Evolutionary conservation across 306 rosid species (phyloP).

Genomic region (Corylus avellana): DNA sequence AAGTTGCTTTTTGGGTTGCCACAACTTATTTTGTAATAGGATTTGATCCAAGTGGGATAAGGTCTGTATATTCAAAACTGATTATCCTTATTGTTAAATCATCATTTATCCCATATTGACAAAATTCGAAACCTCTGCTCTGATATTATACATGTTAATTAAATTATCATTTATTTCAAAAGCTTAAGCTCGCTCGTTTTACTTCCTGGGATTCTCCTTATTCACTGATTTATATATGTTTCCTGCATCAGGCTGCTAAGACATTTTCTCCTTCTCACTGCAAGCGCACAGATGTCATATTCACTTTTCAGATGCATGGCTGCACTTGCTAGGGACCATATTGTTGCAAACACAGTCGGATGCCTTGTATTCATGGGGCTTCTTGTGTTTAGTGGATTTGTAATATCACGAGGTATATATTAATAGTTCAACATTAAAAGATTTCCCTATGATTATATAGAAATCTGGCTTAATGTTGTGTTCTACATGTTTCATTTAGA

Average conservation of each 20-base stretch:
- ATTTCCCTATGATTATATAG: neutral
- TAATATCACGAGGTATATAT: slow-evolving; percentile 11
- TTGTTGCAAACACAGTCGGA: slow-evolving; percentile 25
- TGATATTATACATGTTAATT: no score
- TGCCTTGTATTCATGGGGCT: neutral
- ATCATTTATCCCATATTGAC: no score
- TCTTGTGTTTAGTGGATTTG: slow-evolving; percentile 21
- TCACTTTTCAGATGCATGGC: slow-evolving; percentile 28
- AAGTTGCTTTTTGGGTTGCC: slow-evolving; percentile 42
- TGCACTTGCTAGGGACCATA: slow-evolving; percentile 19
- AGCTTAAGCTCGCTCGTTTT: no score
- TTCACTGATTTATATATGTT: neutral
- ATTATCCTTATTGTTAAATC: neutral
- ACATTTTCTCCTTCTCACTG: slow-evolving; percentile 10
- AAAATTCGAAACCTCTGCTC: no score
- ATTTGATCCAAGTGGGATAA: slow-evolving; percentile 35
- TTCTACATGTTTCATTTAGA: neutral
- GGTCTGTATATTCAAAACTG: slow-evolving; percentile 2
- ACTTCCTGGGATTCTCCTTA: neutral
- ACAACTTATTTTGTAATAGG: slow-evolving; percentile 46
- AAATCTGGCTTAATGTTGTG: neutral
- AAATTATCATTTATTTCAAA: no score
- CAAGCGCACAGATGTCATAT: neutral
- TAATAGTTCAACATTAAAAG: neutral
- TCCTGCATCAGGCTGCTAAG: slow-evolving; percentile 20